Base-by-base conservation (phyloP, 345 rosid genomes). In the Boechera divaricarpa region DNA sequence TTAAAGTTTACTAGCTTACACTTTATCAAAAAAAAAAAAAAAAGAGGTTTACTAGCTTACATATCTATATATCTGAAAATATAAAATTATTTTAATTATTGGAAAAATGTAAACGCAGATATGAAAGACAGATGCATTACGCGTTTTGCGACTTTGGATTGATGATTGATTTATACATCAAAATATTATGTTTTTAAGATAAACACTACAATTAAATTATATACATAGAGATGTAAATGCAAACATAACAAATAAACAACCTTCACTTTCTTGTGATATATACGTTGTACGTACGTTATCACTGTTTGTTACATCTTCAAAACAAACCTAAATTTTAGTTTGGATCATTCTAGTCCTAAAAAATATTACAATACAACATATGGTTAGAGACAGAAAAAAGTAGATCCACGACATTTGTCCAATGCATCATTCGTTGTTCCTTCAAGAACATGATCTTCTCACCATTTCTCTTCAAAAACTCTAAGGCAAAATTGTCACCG, bases 351-450 rank as follows among this genome's bases (percentile, higher is more conserved):
- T 54, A 63, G 12, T 21, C 72, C 76, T 70, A 77, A 39, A 70
- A 77, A 2, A 77, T 54, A 63, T 77, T 77, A 70, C 76, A 72
- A 66, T 72, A 78, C 48, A 59, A 5, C 73, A 78, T 67, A 49
- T 72, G 63, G 66, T 65, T 60, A 47, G 81, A 78, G 35, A 78
- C 63, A 38, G 85, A 83, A 32, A 72, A 84, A 76, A 83, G 78
- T 58, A 83, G 54, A 69, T 72, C 78, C 18, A 78, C 81, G 76
- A 81, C 71, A 45, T 82, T 82, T 11, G 74, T 77, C 91, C 84
- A 88, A 76, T 74, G 82, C 73, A 79, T 45, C 72, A 45, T 12
- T 58, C 36, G 41, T 21, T 41, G 77, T 71, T 60, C 42, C 32
- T 78, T 47, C 10, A n/a, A 47, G 21, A 47, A 16, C 52, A 47